A percentile compares a stretch with the other conserved stretches of the same genome.
Evolutionary conservation across 2,329 filamentous ascomycete species (phyloP).

Genomic region (Exophiala sideris): DNA sequence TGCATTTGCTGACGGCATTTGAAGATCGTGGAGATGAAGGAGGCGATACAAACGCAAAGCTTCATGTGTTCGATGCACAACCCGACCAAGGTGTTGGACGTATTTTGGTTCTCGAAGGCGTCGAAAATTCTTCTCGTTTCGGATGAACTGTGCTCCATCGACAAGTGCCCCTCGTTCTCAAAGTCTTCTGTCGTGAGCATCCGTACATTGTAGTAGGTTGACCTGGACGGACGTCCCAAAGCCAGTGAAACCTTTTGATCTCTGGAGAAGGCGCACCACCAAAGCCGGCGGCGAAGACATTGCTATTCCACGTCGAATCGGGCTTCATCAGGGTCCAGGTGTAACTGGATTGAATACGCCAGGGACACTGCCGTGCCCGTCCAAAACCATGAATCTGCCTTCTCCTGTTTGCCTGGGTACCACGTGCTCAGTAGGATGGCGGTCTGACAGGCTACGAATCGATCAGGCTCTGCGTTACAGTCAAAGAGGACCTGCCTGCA

Average conservation of each 20-base stretch:
- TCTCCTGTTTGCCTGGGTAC: neutral
- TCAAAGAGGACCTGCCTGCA: conserved; percentile 4
- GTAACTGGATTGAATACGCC: neutral
- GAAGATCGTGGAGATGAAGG: conserved; percentile 1
- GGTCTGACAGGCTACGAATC: neutral
- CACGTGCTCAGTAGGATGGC: neutral
- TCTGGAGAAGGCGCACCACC: conserved; percentile 3
- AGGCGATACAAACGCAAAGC: conserved; percentile 3
- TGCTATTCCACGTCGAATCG: neutral
- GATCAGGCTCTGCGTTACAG: conserved; percentile 1
- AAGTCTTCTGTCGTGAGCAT: conserved; percentile 5
- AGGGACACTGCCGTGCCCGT: conserved; percentile 1
- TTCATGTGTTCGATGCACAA: conserved; percentile 8
- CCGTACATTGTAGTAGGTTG: neutral
- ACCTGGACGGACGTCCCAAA: neutral
- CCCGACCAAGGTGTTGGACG: neutral
- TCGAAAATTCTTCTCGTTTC: neutral
- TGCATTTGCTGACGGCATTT: conserved; percentile 2
- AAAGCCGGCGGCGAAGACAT: neutral
- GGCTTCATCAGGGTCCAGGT: neutral
- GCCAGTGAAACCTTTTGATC: conserved; percentile 4
- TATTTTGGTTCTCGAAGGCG: neutral
- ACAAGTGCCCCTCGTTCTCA: neutral
- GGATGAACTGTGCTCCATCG: neutral
- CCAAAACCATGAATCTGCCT: conserved; percentile 6